Conservation (phyloP, 1,284 basidiomycete genomes). For the Gomphus bonarii region DNA sequence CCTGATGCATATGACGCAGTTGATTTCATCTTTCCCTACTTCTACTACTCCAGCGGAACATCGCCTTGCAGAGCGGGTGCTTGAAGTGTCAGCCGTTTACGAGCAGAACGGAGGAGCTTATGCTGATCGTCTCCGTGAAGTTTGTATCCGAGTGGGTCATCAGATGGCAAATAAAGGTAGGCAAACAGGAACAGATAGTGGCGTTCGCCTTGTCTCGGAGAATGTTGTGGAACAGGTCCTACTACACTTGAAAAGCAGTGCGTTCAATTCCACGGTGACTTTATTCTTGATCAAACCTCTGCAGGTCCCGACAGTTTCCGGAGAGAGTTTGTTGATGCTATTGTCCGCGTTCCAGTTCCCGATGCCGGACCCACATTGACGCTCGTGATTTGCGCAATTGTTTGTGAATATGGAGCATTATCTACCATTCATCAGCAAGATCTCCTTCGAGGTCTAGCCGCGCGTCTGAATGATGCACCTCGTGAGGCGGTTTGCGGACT, state of each 20-base stretch:
- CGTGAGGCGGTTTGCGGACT: conserved; percentile 28
- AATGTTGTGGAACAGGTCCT: conserved; percentile 44
- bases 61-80: conserved; percentile 32
- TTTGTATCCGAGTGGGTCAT: conserved; percentile 26
- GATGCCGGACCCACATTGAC: conserved; percentile 45
- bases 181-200: conserved; percentile 19
- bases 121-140: conserved; percentile 37
- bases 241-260: conserved; percentile 37
- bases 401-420: conserved; percentile 46
- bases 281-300: neutral
- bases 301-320: neutral
- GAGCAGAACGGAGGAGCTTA: conserved; percentile 48
- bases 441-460: conserved; percentile 41
- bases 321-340: conserved; percentile 5
- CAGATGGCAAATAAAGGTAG: conserved; percentile 23
- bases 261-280: conserved; percentile 15
- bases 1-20: conserved; percentile 40
- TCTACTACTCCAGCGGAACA: conserved; percentile 25
- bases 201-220: conserved; percentile 37
- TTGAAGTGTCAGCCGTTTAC: conserved; percentile 46
- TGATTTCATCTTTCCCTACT: conserved; percentile 29
- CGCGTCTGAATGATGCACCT: conserved; percentile 32
- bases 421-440: conserved; percentile 39
- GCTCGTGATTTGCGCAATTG: conserved; percentile 52
- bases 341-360: conserved; percentile 1